phyloP scores from a whole-genome alignment of 257 asterid species.

The Ocimum tenuiflorum region DNA sequence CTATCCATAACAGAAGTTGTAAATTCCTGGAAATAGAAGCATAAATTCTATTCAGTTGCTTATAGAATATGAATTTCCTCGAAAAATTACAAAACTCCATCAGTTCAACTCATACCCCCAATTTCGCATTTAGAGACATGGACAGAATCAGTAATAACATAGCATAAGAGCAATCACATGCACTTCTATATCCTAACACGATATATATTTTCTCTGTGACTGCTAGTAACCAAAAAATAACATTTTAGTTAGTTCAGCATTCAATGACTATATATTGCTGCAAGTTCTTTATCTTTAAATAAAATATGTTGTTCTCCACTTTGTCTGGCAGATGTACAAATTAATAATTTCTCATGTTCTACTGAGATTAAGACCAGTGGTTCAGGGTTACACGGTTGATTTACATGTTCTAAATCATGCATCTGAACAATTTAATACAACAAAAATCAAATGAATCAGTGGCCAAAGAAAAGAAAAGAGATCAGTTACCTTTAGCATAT shows the following conservation, averaged over 20 bases:
- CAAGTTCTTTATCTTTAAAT: background rate
- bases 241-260: constrained; percentile 2
- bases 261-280: background rate
- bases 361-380: constrained; percentile 4
- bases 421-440: background rate
- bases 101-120: background rate
- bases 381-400: background rate
- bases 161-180: background rate
- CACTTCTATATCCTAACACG: background rate
- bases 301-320: background rate
- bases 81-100: background rate
- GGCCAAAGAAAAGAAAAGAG: constrained; percentile 1
- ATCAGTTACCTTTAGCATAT: constrained; percentile 63
- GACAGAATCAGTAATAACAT: background rate
- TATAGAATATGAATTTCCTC: background rate
- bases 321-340: background rate
- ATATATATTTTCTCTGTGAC: background rate
- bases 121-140: background rate
- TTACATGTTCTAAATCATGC: background rate
- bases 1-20: constrained; percentile 59
- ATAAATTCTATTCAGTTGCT: background rate
- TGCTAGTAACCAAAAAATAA: background rate
- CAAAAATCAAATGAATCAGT: constrained; percentile 7
- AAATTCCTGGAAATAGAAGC: constrained; percentile 47
- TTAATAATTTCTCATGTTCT: background rate